Conservation (phyloP, 2,329 filamentous ascomycete genomes). For the Didymella glomerata region DNA sequence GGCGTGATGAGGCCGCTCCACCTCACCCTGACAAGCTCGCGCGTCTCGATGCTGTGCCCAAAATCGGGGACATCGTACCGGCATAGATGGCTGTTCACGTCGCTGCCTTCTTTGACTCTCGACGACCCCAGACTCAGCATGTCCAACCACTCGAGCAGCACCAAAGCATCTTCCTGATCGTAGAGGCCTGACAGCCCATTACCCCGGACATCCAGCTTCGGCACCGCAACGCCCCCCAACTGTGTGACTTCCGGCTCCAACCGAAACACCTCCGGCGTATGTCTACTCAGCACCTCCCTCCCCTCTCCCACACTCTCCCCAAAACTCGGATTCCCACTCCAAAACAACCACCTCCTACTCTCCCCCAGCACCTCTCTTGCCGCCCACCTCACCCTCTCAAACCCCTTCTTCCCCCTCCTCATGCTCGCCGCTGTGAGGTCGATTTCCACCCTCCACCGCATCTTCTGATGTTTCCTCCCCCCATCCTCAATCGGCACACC, state of each 20-base stretch:
- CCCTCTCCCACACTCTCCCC: slow-evolving; percentile 37
- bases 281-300: slow-evolving; percentile 37
- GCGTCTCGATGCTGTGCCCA: slow-evolving; percentile 19
- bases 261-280: slow-evolving; percentile 44
- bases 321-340: slow-evolving; percentile 59
- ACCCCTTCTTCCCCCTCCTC: slow-evolving; percentile 83
- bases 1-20: slow-evolving; percentile 56
- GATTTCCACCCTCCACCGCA: slow-evolving; percentile 80
- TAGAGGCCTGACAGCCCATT: slow-evolving; percentile 47
- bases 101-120: slow-evolving; percentile 65
- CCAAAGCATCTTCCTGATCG: slow-evolving; percentile 69
- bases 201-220: slow-evolving; percentile 26
- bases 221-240: slow-evolving; percentile 41
- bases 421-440: slow-evolving; percentile 79
- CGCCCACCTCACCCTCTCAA: slow-evolving; percentile 79
- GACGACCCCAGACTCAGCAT: slow-evolving; percentile 72
- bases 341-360: slow-evolving; percentile 80
- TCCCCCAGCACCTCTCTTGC: slow-evolving; percentile 77
- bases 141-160: slow-evolving; percentile 78
- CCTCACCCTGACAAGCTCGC: slow-evolving; percentile 48
- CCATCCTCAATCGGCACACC: slow-evolving; percentile 70
- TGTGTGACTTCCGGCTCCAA: slow-evolving; percentile 35
- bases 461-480: slow-evolving; percentile 70
- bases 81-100: slow-evolving; percentile 73
- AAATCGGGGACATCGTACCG: slow-evolving; percentile 68